Evolutionary conservation across 345 rosid genomes (phyloP).

Genomic region (Cardamine resedifolia): DNA sequence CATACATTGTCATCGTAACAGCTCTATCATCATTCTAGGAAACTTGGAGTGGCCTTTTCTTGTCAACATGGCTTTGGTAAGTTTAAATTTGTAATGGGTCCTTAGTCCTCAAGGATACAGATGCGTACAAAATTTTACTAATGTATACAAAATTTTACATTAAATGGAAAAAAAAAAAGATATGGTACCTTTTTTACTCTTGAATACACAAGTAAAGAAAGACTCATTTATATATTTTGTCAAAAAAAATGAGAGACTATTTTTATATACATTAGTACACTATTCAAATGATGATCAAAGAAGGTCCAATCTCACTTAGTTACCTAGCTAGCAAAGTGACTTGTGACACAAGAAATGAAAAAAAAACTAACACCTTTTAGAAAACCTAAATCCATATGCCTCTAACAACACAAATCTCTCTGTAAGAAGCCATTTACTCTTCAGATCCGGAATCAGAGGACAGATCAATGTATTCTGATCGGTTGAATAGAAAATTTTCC

Average conservation of each 20-base stretch:
- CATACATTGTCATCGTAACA: slow-evolving; percentile 14
- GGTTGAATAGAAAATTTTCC: background rate
- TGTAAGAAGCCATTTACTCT: background rate
- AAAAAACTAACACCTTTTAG: background rate
- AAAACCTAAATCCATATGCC: background rate
- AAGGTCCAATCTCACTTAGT: background rate
- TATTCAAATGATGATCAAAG: background rate
- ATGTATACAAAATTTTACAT: background rate
- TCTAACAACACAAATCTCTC: background rate
- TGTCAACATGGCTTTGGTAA: background rate
- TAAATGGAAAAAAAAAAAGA: background rate
- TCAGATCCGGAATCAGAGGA: background rate
- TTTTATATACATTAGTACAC: background rate
- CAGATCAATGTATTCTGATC: background rate
- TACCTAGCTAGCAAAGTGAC: slow-evolving; percentile 1
- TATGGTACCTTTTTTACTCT: background rate
- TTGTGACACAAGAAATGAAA: background rate
- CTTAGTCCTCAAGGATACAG: background rate
- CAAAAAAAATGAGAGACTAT: background rate
- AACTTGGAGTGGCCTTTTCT: background rate
- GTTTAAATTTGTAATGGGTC: background rate
- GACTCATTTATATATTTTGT: background rate
- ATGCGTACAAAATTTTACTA: too few relatives aligned
- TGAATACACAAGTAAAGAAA: background rate
- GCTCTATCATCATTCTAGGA: slow-evolving; percentile 1